Base-by-base conservation (phyloP, 345 rosid species). In the Populus alba region DNA sequence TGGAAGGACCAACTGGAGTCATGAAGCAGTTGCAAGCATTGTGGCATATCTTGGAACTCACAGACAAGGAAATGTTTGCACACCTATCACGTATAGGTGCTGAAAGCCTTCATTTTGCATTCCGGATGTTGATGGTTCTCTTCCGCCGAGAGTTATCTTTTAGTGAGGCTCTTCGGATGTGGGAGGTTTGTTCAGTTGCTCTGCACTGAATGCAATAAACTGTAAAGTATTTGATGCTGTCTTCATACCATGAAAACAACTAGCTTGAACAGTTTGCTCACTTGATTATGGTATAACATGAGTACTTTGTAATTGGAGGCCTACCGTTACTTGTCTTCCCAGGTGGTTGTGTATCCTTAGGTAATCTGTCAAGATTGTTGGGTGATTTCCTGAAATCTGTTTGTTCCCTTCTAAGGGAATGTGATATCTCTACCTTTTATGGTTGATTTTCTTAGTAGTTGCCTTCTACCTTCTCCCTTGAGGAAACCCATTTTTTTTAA, bases 61-160 rank as follows among this genome's bases (percentile, higher is more conserved):
- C 92, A 65, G 98, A 94, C 86, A 88, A 87, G 82, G 95, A 92
- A 88, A 89, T 94, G 16, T 94, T 87, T 77, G 78, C 90, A 68
- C 98, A 94, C 84, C 81, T 94, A 59, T 88, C 91, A 9, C 87
- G 81, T 71, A 94, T 92, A 71, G 98, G 97, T 78, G 94, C 97
- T 84, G 97, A 94, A 88, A 92, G 97, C 84, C 97, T 94, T 76
- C 98, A 92, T 89, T 94, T 94, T 88, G 98, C 98, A 27, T 94
- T 94, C 81, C 92, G 91, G 57, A 94, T 94, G 97, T 88, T 94
- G 78, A 86, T 94, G 78, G 98, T 94, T 70, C 90, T 92, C 77
- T 94, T 92, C 80, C 95, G 97, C 8, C 84, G 95, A 25, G 98
- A 92, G 79, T 78, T 94, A 76, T 86, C 97, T 79, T 94, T 94